Base-by-base conservation (phyloP, 768 basidiomycete genomes). In the Dictyophora rubrovolvata region DNA sequence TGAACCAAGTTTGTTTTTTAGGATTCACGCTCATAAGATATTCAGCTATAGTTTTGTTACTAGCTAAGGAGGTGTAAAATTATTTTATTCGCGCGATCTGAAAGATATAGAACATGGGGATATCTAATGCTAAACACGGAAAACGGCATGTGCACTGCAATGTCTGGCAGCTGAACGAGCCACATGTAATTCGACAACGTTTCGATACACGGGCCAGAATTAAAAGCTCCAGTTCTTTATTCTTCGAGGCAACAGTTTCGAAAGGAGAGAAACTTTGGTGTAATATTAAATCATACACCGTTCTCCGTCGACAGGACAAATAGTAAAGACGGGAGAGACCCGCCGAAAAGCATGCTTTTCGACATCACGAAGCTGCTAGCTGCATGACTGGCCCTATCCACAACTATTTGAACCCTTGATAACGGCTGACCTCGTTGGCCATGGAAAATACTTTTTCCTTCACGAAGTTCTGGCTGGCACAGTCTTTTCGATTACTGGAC, bases 81-180 rank as follows among this genome's bases (percentile, higher is more conserved):
- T 7, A 28, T 3, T 28, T 28, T 28, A 28, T 28, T 28, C 28
- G n/a, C n/a, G n/a, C n/a, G n/a, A n/a, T n/a, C n/a, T n/a, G n/a
- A n/a, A n/a, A n/a, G n/a, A n/a, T n/a, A n/a, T n/a, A n/a, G n/a
- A n/a, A n/a, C n/a, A n/a, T n/a, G n/a, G n/a, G n/a, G n/a, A n/a
- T n/a, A n/a, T n/a, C n/a, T n/a, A n/a, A n/a, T n/a, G n/a, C n/a
- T n/a, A 12, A 4, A 12, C 42, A 42, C n/a, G n/a, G n/a, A n/a
- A n/a, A n/a, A n/a, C n/a, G n/a, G n/a, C n/a, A n/a, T n/a, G n/a
- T n/a, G n/a, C n/a, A n/a, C n/a, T n/a, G n/a, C n/a, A n/a, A 42
- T 59, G 57, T 59, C 11, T 35, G 57, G 36, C 57, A 59, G 50
- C 57, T 48, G 57, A 59, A 59, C 57, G 57, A 59, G 50, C 57